These are phyloP conservation scores for Eragrostis tef DNA, from an alignment of 202 grass and related monocot genomes.

Conservation along the genomic window DNA sequence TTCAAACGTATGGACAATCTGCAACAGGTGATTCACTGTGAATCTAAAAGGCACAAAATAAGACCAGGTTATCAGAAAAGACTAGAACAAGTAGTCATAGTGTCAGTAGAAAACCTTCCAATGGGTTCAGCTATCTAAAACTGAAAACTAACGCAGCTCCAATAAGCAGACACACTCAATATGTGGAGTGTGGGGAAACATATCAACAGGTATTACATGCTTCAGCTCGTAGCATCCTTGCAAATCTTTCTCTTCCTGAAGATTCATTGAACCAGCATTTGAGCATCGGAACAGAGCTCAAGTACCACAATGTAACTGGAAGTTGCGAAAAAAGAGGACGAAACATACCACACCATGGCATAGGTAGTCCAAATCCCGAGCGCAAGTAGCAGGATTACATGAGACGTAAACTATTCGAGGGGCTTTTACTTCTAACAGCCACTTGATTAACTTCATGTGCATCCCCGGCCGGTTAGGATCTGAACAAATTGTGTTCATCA, in stretches of 20 bases:
- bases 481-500: conserved; percentile 57
- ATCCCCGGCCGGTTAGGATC: conserved; percentile 94
- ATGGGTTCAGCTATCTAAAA: conserved; percentile 21
- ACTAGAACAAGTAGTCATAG: neutral
- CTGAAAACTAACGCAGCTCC: conserved; percentile 61
- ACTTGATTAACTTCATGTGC: conserved; percentile 97
- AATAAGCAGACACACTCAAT: conserved; percentile 92
- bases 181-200: conserved; percentile 95
- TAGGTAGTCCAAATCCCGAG: conserved; percentile 88
- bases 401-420: conserved; percentile 80
- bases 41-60: neutral
- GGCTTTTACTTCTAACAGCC: conserved; percentile 84
- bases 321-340: neutral
- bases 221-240: conserved; percentile 74
- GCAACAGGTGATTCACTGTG: neutral
- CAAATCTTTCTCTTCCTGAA: conserved; percentile 63
- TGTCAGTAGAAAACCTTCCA: conserved; percentile 17
- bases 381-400: conserved; percentile 90
- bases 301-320: neutral
- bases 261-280: conserved; percentile 32
- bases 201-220: conserved; percentile 80
- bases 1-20: neutral
- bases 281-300: conserved; percentile 33
- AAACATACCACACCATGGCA: conserved; percentile 83
- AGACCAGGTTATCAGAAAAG: conserved; percentile 1